phyloP scores from a whole-genome alignment of 345 rosid genomes.

The Excoecaria agallocha region DNA sequence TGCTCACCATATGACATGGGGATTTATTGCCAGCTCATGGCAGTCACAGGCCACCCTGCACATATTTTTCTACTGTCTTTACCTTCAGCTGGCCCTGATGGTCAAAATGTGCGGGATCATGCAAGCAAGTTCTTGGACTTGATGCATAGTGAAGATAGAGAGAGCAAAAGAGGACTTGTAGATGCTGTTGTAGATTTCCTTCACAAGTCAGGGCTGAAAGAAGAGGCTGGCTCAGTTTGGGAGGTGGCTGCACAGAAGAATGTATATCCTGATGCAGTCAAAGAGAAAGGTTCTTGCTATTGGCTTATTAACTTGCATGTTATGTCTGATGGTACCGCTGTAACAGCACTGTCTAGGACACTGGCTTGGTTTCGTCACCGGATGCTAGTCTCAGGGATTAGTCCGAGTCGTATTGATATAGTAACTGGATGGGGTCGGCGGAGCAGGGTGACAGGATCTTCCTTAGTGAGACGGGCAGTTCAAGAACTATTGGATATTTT shows the following conservation, averaged over 20 bases:
- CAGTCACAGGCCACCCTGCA: constrained; percentile 75
- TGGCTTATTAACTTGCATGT: constrained; percentile 96
- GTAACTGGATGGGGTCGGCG: constrained; percentile 96
- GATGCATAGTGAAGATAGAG: constrained; percentile 95
- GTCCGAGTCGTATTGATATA: constrained; percentile 77
- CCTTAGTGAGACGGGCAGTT: constrained; percentile 76
- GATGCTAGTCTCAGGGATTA: constrained; percentile 62
- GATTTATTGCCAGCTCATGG: constrained; percentile 73
- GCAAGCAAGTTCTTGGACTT: constrained; percentile 67
- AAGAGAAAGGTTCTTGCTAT: constrained; percentile 69
- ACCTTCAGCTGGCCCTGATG: constrained; percentile 86
- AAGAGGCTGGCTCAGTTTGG: constrained; percentile 93
- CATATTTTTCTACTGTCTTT: constrained; percentile 69
- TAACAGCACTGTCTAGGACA: constrained; percentile 77
- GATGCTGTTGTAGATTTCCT: constrained; percentile 88
- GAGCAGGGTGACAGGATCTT: constrained; percentile 84
- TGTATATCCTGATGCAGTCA: constrained; percentile 78
- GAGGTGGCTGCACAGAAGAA: constrained; percentile 83
- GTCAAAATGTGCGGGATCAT: constrained; percentile 80
- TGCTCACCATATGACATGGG: constrained; percentile 66
- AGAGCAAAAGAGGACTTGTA: constrained; percentile 93
- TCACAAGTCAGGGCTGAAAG: constrained; percentile 88
- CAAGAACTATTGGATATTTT: constrained; percentile 71
- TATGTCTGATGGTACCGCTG: constrained; percentile 94
- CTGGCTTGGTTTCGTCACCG: constrained; percentile 84